Conservation (phyloP, 2,329 filamentous ascomycete species). For the Paraphoma sp. region DNA sequence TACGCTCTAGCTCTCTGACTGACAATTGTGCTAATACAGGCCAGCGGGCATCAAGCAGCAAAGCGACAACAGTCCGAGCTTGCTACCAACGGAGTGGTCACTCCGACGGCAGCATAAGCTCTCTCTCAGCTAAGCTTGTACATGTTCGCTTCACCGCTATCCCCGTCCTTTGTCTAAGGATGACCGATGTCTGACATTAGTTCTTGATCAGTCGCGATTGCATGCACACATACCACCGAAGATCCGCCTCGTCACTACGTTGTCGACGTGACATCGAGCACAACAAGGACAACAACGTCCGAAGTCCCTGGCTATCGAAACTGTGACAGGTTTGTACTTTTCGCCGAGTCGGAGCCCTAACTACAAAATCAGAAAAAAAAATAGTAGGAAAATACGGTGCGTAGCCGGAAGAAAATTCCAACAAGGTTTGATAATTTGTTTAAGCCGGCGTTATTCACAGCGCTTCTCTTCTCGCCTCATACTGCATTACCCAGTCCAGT, state of each 20-base stretch:
- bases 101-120: conserved; percentile 37
- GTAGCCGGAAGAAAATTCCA: conserved; percentile 8
- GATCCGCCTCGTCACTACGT: conserved; percentile 13
- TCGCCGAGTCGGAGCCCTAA: conserved; percentile 19
- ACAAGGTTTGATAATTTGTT: conserved; percentile 10
- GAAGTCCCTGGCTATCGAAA: conserved; percentile 10
- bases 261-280: conserved; percentile 12
- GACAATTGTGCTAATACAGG: conserved; percentile 47
- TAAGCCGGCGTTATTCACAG: conserved; percentile 3
- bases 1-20: conserved; percentile 33
- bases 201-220: conserved; percentile 32
- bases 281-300: neutral
- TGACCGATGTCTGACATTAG: conserved; percentile 31
- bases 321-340: conserved; percentile 21
- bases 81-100: conserved; percentile 36
- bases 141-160: conserved; percentile 33
- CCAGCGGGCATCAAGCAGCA: conserved; percentile 39
- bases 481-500: conserved; percentile 1
- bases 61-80: conserved; percentile 42
- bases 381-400: conserved; percentile 25
- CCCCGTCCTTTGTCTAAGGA: conserved; percentile 14
- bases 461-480: neutral
- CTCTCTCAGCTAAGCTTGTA: conserved; percentile 36
- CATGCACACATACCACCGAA: conserved; percentile 17
- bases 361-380: conserved; percentile 36